phyloP scores from a whole-genome alignment of 768 basidiomycete genomes.

The Hygrophorus pudorinus region DNA sequence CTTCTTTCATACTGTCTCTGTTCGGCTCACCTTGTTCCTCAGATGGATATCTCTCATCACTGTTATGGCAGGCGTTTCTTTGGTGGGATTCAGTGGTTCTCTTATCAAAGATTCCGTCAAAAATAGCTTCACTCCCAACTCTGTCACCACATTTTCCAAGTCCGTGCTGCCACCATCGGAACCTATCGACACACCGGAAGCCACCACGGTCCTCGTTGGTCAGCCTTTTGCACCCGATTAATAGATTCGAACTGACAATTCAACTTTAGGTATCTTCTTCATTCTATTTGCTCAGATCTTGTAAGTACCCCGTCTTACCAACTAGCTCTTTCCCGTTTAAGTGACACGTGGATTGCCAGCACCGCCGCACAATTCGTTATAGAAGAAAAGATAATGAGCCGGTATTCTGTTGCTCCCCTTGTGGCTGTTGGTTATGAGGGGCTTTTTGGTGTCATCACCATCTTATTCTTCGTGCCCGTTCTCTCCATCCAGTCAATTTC shows the following conservation, averaged over 20 bases:
- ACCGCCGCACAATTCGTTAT: constrained; percentile 90
- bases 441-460: constrained; percentile 76
- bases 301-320: constrained; percentile 35
- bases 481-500: constrained; percentile 62
- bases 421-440: constrained; percentile 95
- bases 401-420: constrained; percentile 78
- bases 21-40: constrained; percentile 6
- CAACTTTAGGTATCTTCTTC: constrained; percentile 67
- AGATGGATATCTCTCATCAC: constrained; percentile 88
- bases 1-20: constrained; percentile 4
- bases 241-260: constrained; percentile 12
- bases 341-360: constrained; percentile 27
- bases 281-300: constrained; percentile 92
- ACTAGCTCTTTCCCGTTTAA: not conserved
- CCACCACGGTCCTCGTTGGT: constrained; percentile 71
- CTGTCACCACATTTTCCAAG: constrained; percentile 18
- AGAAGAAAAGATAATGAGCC: constrained; percentile 40
- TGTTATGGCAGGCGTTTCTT: constrained; percentile 75
- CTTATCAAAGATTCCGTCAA: constrained; percentile 68
- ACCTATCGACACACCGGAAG: constrained; percentile 46
- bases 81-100: constrained; percentile 87
- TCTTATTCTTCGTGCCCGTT: constrained; percentile 72
- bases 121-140: constrained; percentile 23
- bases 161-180: constrained; percentile 29
- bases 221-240: constrained; percentile 16